phyloP scores from a whole-genome alignment of 2,329 filamentous ascomycete genomes.

The Fusarium sambucinum region DNA sequence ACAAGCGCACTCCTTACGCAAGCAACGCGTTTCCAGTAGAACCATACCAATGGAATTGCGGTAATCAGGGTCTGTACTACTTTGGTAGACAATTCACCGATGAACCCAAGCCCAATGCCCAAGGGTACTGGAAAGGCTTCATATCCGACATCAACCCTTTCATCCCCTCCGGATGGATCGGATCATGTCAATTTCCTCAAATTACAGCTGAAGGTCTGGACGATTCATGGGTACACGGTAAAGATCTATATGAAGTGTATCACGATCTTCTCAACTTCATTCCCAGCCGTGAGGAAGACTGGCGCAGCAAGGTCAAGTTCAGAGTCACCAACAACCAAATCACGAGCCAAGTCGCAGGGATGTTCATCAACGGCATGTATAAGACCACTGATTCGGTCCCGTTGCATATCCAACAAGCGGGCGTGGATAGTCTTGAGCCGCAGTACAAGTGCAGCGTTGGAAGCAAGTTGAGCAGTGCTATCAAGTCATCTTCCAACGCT shows the following conservation, averaged over 20 bases:
- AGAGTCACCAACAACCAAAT: conserved; percentile 86
- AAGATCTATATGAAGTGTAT: conserved; percentile 83
- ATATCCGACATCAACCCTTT: conserved; percentile 75
- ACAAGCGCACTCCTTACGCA: conserved; percentile 86
- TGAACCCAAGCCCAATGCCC: conserved; percentile 61
- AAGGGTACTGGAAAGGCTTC: conserved; percentile 75
- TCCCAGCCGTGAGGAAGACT: conserved; percentile 61
- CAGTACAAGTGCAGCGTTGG: conserved; percentile 74
- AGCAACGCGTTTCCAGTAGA: conserved; percentile 82
- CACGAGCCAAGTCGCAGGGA: conserved; percentile 82
- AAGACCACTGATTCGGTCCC: conserved; percentile 57
- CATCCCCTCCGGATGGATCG: conserved; percentile 73
- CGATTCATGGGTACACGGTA: conserved; percentile 81
- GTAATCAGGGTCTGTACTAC: conserved; percentile 76
- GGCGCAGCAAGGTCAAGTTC: conserved; percentile 65
- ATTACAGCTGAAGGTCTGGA: conserved; percentile 78
- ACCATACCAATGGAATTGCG: conserved; percentile 78
- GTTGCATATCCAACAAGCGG: conserved; percentile 62
- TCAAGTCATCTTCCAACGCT: conserved; percentile 58
- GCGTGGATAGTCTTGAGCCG: conserved; percentile 80
- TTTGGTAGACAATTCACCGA: conserved; percentile 68
- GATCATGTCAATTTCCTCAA: conserved; percentile 84
- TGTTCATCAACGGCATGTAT: conserved; percentile 80
- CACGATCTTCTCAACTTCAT: conserved; percentile 76
- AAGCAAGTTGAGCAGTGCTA: conserved; percentile 55